These are phyloP conservation scores for Trifolium dubium DNA, from an alignment of 306 rosid species.

Conservation along the genomic window DNA sequence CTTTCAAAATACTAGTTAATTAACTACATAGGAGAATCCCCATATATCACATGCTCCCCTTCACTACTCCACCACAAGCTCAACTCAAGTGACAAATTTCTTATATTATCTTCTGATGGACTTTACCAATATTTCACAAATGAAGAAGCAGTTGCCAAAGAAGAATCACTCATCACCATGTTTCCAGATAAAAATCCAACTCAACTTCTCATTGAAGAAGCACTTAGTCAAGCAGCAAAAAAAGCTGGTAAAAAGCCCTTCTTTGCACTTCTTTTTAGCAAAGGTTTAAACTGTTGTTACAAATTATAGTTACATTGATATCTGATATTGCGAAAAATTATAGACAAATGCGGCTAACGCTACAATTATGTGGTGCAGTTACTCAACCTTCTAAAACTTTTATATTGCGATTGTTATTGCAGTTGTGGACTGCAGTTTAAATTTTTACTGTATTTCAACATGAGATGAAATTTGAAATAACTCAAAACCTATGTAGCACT, in stretches of 20 bases:
- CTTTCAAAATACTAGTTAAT: conserved; percentile 80
- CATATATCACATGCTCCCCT: conserved; percentile 72
- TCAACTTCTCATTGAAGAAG: conserved; percentile 75
- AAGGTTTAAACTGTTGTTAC: not conserved
- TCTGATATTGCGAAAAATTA: not conserved
- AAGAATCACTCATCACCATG: conserved; percentile 66
- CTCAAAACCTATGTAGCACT: too few relatives aligned
- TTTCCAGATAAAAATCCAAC: conserved; percentile 89
- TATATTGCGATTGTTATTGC: too few relatives aligned
- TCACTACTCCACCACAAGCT: conserved; percentile 70
- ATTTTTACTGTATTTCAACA: too few relatives aligned
- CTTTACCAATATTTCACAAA: conserved; percentile 83
- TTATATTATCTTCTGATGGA: conserved; percentile 89
- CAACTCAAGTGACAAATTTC: conserved; percentile 62
- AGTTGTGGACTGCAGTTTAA: too few relatives aligned
- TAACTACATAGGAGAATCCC: conserved; percentile 67
- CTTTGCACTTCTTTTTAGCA: not conserved
- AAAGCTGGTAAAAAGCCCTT: conserved; percentile 58
- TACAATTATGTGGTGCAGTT: too few relatives aligned
- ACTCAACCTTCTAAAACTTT: too few relatives aligned
- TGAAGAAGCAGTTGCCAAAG: conserved; percentile 72
- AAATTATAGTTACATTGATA: not conserved
- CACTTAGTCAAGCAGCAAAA: conserved; percentile 68
- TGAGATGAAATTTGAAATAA: too few relatives aligned
- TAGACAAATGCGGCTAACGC: not conserved